Base-by-base conservation (phyloP, 192 early-diverging fungal genomes). In the Rhizophagus clarus region DNA sequence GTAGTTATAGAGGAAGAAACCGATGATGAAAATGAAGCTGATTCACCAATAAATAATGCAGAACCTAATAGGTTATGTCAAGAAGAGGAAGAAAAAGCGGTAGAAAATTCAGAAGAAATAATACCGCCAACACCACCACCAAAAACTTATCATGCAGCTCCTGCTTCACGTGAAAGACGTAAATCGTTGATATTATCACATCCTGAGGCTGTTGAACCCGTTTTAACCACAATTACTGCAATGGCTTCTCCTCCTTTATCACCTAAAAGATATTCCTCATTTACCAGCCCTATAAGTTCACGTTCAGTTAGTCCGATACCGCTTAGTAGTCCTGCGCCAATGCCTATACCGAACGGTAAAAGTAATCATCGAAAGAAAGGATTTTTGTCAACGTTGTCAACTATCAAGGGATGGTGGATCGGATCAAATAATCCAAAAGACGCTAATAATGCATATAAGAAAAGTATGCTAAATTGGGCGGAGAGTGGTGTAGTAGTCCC, bases 291-390 rank as follows among this genome's bases (percentile, higher is more conserved):
- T 28, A 28, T 61, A 61, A 79, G 67, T 71, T 79, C 77, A 71
- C 11, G 77, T 29, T 71, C 77, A 32, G 77, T 79, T 37, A 79
- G 77, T 79, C 77, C 77, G 40, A 71, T 79, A 79, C 77, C 77
- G 17, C 34, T 22, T 24, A 64, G 7, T 12, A 32, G 28, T 9
- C 66, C 45, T 4, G 60, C 32, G n/a, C 15, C 60, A 76, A 63
- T 61, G 31, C 60, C 51, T 20, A 29, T 62, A 76, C n/a, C 61
- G 29, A 64, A 51, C 24, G 62, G 45, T 31, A 45, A 51, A 12
- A 28, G 1, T 28, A 15, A n/a, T 40, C 34, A 77, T 64, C 60
- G 61, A 20, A 77, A 77, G 29, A 66, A 34, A 68, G 42, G 77
- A 22, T 51, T 79, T 45, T 56, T 79, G 26, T 79, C 77, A 17